Evolutionary conservation across 2,329 filamentous ascomycete genomes (phyloP).

Genomic region (Botryotinia narcissicola): DNA sequence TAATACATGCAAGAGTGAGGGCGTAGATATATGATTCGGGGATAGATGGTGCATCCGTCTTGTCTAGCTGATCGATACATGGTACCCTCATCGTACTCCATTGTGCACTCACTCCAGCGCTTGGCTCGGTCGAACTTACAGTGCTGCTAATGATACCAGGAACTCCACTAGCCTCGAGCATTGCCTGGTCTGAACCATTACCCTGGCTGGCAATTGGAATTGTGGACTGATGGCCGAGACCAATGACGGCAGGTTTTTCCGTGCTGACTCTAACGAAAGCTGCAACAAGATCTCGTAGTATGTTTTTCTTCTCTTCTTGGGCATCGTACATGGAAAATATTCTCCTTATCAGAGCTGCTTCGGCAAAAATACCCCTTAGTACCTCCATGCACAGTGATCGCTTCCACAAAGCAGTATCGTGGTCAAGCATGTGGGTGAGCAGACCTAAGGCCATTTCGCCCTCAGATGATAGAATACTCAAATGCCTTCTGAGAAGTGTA

Average conservation of each 20-base stretch:
- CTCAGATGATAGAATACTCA: slow-evolving; percentile 71
- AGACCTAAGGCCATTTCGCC: slow-evolving; percentile 80
- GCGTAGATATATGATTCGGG: slow-evolving; percentile 95
- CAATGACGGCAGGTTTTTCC: slow-evolving; percentile 86
- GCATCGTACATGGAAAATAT: slow-evolving; percentile 81
- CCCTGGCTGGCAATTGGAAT: slow-evolving; percentile 65
- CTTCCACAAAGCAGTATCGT: slow-evolving; percentile 83
- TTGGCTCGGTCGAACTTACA: slow-evolving; percentile 63
- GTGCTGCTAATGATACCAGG: slow-evolving; percentile 80
- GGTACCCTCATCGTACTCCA: slow-evolving; percentile 87
- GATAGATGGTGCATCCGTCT: slow-evolving; percentile 74
- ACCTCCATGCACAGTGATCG: slow-evolving; percentile 88
- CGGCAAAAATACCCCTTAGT: slow-evolving; percentile 79
- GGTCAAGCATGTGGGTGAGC: slow-evolving; percentile 82
- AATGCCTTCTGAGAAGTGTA: slow-evolving; percentile 74
- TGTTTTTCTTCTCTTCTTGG: slow-evolving; percentile 65
- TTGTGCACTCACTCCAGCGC: slow-evolving; percentile 77
- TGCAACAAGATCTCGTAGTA: slow-evolving; percentile 79
- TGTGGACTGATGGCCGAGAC: slow-evolving; percentile 83
- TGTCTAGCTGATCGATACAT: slow-evolving; percentile 93
- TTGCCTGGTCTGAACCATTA: slow-evolving; percentile 72
- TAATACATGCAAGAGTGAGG: slow-evolving; percentile 83
- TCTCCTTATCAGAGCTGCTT: slow-evolving; percentile 72
- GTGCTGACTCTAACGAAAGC: slow-evolving; percentile 90
- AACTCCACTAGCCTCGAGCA: slow-evolving; percentile 83